Evolutionary conservation across 2,329 filamentous ascomycete genomes (phyloP), one percentile per base, ranked within the genome.

Genomic region (Calycina marina): DNA sequence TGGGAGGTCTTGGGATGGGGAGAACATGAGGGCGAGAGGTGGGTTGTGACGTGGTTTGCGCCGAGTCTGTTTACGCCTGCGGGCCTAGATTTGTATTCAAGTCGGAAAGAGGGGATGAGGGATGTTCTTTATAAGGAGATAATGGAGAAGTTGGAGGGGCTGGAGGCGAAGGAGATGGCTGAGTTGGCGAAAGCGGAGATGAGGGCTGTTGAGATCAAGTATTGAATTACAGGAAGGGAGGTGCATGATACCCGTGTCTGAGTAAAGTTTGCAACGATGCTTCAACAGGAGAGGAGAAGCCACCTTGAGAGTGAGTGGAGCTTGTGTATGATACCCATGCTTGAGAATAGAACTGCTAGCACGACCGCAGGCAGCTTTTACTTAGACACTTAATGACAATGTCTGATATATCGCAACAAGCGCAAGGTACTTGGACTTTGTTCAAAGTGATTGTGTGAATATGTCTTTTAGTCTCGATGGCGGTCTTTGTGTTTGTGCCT

Each of bases 1-100:
- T 93, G 84, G 84, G 81, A 93, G 62, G 59, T 90, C 2, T 55
- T 92, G 12, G 82, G 77, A 3, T 86, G 72, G 63, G 82, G 82
- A 4, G 62, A 53, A 18, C 56, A 56, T 1, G 49, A 18, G 20
- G 36, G 24, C 11, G 56, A 56, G 54, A 64, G 66, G 44, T 93
- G 81, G 80, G 72, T 70, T 2, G 80, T 93, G 10, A 92, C 81
- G 4, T 88, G 77, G 65, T 93, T 93, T 54, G 75, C 77, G 40
- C 76, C 80, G 48, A 92, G 81, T 14, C 44, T 86, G 27, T 92
- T 93, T 45, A 90, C 83, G 5, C 77, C 78, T 40, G 80, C 83
- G 35, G 84, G 84, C 0, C 48, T 93, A 17, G 84, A 93, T 56
- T 56, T 92, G 6, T 90, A 88, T 54, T 74, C 71, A 28, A 65